Evolutionary conservation across 148 eudicot genomes (phyloP), one percentile per base, ranked within the genome.

Genomic region (Oxyria digyna): DNA sequence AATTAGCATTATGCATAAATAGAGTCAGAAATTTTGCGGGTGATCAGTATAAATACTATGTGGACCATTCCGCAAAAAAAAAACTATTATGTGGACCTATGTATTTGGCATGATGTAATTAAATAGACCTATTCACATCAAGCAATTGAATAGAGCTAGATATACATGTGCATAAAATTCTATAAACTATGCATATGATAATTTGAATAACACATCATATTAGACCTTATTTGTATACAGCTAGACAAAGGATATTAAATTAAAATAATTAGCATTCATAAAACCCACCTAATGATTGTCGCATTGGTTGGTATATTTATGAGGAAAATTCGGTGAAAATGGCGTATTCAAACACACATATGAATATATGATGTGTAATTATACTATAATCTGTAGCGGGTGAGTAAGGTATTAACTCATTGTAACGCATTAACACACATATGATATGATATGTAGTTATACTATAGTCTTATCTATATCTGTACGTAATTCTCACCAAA

Each of bases 31-130:
- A 59, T 59, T 14, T 59, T 27, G 13, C 24, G 62, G 31, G 11
- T 12, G 31, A 52, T 23, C 14, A 52, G 2, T 52, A 21, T 21
- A 49, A 18, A 21, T 49, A 10, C 11, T n/a, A n/a, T n/a, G n/a
- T n/a, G n/a, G n/a, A n/a, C n/a, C n/a, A n/a, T n/a, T n/a, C n/a
- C n/a, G n/a, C n/a, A n/a, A n/a, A n/a, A n/a, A n/a, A n/a, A n/a
- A n/a, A n/a, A n/a, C n/a, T n/a, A n/a, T 7, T 59, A 24, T 31
- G 65, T 59, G 38, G 65, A 59, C 65, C 37, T 24, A 14, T 0
- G 37, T 4, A 59, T 59, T 59, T 29, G n/a, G 65, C 65, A 59
- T 59, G 38, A 14, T 59, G 65, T 59, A 29, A 59, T 59, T 59
- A 27, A 52, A 52, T 21, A 52, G 62, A 24, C 12, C 62, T 21